Evolutionary conservation across 768 basidiomycete genomes (phyloP).

Genomic region (Tricholoma terreum): DNA sequence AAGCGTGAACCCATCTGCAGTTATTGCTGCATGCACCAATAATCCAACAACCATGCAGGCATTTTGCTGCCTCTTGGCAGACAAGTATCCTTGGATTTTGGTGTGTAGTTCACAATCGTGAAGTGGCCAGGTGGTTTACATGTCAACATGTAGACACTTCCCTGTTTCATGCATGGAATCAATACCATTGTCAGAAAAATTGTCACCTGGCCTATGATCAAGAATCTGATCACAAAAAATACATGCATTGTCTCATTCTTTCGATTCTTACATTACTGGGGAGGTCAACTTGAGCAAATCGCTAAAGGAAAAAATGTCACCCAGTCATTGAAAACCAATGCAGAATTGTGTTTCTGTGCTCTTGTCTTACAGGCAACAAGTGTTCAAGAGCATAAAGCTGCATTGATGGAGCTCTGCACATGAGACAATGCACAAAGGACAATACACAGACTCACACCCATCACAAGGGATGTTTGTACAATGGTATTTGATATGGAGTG

Average conservation of each 20-base stretch:
- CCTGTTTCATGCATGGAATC: slow-evolving; percentile 28
- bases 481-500: slow-evolving; percentile 19
- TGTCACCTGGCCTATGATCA: slow-evolving; percentile 18
- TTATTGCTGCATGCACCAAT: slow-evolving; percentile 28
- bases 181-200: slow-evolving; percentile 31
- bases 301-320: slow-evolving; percentile 13
- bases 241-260: slow-evolving; percentile 28
- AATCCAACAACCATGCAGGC: slow-evolving; percentile 31
- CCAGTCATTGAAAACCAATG: slow-evolving; percentile 21
- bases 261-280: slow-evolving; percentile 32
- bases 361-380: slow-evolving; percentile 22
- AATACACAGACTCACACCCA: slow-evolving; percentile 16
- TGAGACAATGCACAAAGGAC: slow-evolving; percentile 7
- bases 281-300: slow-evolving; percentile 26
- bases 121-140: no score
- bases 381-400: slow-evolving; percentile 8
- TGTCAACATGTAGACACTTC: slow-evolving; percentile 21
- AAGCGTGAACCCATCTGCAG: slow-evolving; percentile 12
- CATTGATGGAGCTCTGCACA: slow-evolving; percentile 5
- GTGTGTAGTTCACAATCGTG: neutral
- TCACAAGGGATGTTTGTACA: slow-evolving; percentile 18
- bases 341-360: slow-evolving; percentile 24
- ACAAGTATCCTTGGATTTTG: neutral
- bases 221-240: slow-evolving; percentile 16
- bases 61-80: slow-evolving; percentile 12